Base-by-base conservation (phyloP, 345 rosid species). In the Mallotus nudiflorus region DNA sequence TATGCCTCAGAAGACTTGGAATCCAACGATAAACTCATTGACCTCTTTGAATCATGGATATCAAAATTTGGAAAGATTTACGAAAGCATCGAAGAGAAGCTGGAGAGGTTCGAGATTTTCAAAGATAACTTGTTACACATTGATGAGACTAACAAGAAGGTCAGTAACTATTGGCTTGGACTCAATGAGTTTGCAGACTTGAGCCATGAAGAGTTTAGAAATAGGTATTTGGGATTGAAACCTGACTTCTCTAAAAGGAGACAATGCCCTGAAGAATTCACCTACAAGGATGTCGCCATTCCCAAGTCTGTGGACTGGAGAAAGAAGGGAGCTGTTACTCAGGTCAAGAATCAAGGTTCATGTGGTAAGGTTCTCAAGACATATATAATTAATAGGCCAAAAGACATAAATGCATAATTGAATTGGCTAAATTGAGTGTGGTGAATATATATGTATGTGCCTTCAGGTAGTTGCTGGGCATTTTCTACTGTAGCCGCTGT, bases 391-490 rank as follows among this genome's bases (percentile, higher is more conserved):
- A n/a, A n/a, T n/a, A n/a, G n/a, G n/a, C n/a, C n/a, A n/a, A n/a
- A n/a, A n/a, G n/a, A n/a, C n/a, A n/a, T n/a, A 40, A 10, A 22
- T 45, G 2, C 16, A 35, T 2, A 14, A 58, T 2, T 25, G 3
- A 25, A 5, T 24, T 55, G 16, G 37, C 6, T 28, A 0, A 15
- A 13, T 55, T 28, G 24, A 37, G 24, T 13, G 39, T 61, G 19
- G 12, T 57, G 48, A 49, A 11, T 25, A n/a, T n/a, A n/a, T n/a
- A 44, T 14, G 9, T 9, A 33, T 13, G 10, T 45, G 24, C 22
- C 12, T 46, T n/a, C 71, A 73, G 76, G 76, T 14, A 76, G 80
- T 37, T 76, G 80, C 61, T 76, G 80, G 80, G 80, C 80, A 25
- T 76, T 76, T 66, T 76, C 80, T 7, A 76, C 80, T 0, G 80